Evolutionary conservation across 2,329 filamentous ascomycete genomes (phyloP), one percentile per base, ranked within the genome.

Genomic region (Aureobasidium namibiae): DNA sequence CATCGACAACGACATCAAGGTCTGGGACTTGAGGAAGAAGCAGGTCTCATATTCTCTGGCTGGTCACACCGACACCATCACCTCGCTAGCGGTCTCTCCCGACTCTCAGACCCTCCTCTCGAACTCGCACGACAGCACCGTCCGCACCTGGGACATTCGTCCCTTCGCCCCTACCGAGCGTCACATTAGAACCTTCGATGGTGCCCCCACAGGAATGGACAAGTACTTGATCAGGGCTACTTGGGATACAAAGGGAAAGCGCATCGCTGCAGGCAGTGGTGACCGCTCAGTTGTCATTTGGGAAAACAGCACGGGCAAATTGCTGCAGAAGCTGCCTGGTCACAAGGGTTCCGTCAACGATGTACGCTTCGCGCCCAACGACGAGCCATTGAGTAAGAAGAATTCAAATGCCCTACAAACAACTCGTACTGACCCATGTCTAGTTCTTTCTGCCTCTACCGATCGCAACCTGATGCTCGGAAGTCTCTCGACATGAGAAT

Each of bases 331-430:
- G 75, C 80, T 99, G 56, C 94, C 94, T 1, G 94, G 94, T 0
- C 94, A 99, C 72, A 94, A 91, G 74, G 94, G 92, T 34, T 90
- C 89, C 0, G 94, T 97, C 54, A 99, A 97, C 71, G 91, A 92
- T 71, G 92, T 92, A 58, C 88, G 95, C 66, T 95, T 99, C 70
- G 87, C 90, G 50, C 91, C 92, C 4, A 82, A 83, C 39, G 84
- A 87, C 62, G 91, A 96, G 67, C 90, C 91, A 21, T 88, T 96
- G 62, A 82, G 92, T 96, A 81, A 85, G 90, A 85, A 39, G 36
- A 63, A 21, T 39, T 14, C 16, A 11, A 13, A 44, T 6, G 3
- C 16, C 5, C 13, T 52, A 18, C 14, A 2, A 39, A 8, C 3
- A 16, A 45, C 14, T 13, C 14, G 14, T 26, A 16, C 59, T 60